Evolutionary conservation across 805 yeast species (phyloP).

Genomic region (Monosporozyma aquatica): DNA sequence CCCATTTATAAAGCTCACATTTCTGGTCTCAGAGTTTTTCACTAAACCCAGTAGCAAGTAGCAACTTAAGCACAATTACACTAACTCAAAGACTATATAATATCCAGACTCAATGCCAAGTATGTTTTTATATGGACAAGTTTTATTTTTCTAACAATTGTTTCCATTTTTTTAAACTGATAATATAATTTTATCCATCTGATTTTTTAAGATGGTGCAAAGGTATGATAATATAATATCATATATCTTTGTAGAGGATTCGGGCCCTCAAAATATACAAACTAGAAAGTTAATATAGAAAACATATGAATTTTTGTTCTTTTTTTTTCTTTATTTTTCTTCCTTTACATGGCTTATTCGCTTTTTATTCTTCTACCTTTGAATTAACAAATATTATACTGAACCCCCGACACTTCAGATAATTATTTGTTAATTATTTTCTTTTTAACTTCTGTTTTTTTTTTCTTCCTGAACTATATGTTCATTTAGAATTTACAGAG

Average conservation of each 20-base stretch:
- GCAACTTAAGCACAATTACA: no score
- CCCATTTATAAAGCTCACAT: background rate
- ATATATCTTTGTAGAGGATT: constrained; percentile 39
- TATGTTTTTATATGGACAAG: constrained; percentile 9
- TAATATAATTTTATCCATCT: background rate
- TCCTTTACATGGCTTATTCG: no score
- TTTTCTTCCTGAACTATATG: background rate
- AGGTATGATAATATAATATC: no score
- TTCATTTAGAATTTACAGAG: no score
- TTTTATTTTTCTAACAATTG: background rate
- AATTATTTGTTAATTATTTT: background rate
- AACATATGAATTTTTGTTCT: background rate
- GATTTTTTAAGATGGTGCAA: constrained; percentile 1
- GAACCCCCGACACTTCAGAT: constrained; percentile 83
- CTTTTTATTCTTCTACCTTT: no score
- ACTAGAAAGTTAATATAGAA: background rate
- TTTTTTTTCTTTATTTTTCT: no score
- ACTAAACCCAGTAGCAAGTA: no score
- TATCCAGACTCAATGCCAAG: constrained; percentile 13
- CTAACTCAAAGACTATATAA: no score
- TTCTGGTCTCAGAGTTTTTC: background rate
- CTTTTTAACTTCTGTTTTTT: background rate
- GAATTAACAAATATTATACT: no score
- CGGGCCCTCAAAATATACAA: constrained; percentile 58
- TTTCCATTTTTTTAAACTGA: background rate